Evolutionary conservation across 1,284 basidiomycete species (phyloP), one percentile per base, ranked within the genome.

Genomic region (Moesziomyces parantarcticus): DNA sequence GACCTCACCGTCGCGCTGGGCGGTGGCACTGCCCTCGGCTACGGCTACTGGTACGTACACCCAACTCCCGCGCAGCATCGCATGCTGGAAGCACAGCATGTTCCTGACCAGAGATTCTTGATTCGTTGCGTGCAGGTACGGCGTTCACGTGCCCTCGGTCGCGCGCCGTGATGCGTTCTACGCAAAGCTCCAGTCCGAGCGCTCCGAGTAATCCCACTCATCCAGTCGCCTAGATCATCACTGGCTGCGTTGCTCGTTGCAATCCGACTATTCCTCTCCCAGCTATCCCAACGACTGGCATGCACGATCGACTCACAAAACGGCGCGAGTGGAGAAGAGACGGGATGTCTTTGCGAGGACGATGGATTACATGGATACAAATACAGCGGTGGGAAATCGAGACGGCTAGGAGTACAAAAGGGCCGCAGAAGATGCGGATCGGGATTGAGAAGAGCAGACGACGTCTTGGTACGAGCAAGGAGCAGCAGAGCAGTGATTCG

Each of bases 1-100:
- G 79, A 81, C 65, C 65, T 81, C 45, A 72, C 66, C 50, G 78
- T 81, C 58, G 79, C 78, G 40, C 67, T 81, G 25, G 79, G 79
- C 23, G 78, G 78, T 48, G 79, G 79, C 29, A 74, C 69, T 36
- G 78, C 69, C 42, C 69, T 76, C 39, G 79, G 79, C 44, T 81
- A 81, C 65, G 79, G 61, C 44, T 81, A 77, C 78, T 81, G 79
- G 79, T 81, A 50, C 50, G 79, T 59, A 42, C 29, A 29, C 29
- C n/a, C n/a, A n/a, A n/a, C n/a, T n/a, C n/a, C n/a, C n/a, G n/a
- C n/a, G n/a, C n/a, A n/a, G n/a, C n/a, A n/a, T n/a, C n/a, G n/a
- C n/a, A n/a, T n/a, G n/a, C n/a, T n/a, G n/a, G n/a, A n/a, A n/a
- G n/a, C n/a, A n/a, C n/a, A n/a, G n/a, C n/a, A n/a, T n/a, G n/a